Conservation (phyloP, 2,329 filamentous ascomycete species). For the Cordyceps sp. region DNA sequence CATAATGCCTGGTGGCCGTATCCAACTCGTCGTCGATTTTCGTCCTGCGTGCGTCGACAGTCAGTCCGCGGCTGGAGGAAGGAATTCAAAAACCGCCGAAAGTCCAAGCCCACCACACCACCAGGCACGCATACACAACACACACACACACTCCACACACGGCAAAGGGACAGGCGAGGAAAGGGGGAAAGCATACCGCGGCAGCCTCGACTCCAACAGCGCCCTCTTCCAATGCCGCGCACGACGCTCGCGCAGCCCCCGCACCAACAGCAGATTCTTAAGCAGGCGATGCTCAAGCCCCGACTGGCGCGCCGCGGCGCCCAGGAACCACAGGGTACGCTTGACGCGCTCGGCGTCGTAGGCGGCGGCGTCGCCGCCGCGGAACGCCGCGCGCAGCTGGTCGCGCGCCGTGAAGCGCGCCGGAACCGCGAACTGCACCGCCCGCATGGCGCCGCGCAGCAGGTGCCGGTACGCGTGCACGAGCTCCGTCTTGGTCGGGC, state of each 20-base stretch:
- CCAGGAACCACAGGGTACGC: conserved; percentile 55
- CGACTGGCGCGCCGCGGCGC: conserved; percentile 41
- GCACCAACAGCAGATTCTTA: conserved; percentile 42
- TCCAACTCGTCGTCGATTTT: conserved; percentile 7
- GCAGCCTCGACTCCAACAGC: conserved; percentile 5
- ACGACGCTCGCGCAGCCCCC: conserved; percentile 3
- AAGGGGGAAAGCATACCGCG: conserved; percentile 9
- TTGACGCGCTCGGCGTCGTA: conserved; percentile 36
- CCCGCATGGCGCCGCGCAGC: conserved; percentile 49
- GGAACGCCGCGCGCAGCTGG: conserved; percentile 43
- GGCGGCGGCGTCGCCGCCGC: conserved; percentile 18
- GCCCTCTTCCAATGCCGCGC: conserved; percentile 6
- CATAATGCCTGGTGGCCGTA: conserved; percentile 40
- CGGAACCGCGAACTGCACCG: conserved; percentile 55
- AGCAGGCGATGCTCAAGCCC: conserved; percentile 59
- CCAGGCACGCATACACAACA: too few species aligned
- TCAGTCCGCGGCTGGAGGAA: too few species aligned
- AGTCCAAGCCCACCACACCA: too few species aligned
- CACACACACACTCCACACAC: not conserved
- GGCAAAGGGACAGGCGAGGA: too few species aligned
- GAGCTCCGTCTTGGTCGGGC: conserved; percentile 19
- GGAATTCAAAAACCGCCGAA: too few species aligned
- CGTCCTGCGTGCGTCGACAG: too few species aligned
- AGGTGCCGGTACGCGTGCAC: conserved; percentile 53
- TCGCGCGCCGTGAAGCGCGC: conserved; percentile 45